Base-by-base conservation (phyloP, 352 stramenopile genomes). In the Phytophthora parvispora region DNA sequence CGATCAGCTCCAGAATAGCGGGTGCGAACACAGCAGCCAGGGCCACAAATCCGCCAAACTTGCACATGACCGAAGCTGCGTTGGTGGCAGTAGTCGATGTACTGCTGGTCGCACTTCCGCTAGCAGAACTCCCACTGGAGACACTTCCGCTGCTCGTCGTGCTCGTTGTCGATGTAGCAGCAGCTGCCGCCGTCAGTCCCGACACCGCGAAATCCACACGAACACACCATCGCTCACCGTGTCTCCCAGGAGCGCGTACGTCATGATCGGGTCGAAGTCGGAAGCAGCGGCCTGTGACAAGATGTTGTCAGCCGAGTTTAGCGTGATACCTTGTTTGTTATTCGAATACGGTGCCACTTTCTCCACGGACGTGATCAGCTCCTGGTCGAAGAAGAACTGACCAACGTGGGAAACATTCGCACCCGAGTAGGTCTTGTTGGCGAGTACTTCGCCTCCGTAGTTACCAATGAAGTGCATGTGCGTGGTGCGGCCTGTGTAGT, bases 371-470 rank as follows among this genome's bases (percentile, higher is more conserved):
- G 58, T 62, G 29, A 77, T 64, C 5, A 77, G 58, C 3, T 64
- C 51, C 29, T 77, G 64, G 47, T 77, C 64, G 28, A 76, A 73
- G 64, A 66, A 77, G 27, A 69, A 65, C 47, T 77, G 64, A 22
- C 57, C 63, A 12, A 77, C 69, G 16, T 73, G 64, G 0, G 59
- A 48, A 9, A 69, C 51, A 22, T 43, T 69, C 0, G 53, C 49
- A 25, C 69, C 69, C 16, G 57, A 53, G 53, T 77, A 77, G 1
- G 64, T 77, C 16, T 62, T 61, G 31, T 77, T 73, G 1, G 34
- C 34, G 1, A 73, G 57, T n/a, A 73, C 64, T 3, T 28, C 47
- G 0, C 64, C 69, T 2, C 38, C 56, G 20, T 69, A 62, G 28
- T 60, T 72, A n/a, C 53, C 69, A 20, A 65, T 32, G 20, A 76